Percentiles rank a stretch among this genome's conserved stretches.
These are phyloP conservation scores for Fraxinus quadrangulata DNA, from an alignment of 257 asterid genomes.

Conservation along the genomic window DNA sequence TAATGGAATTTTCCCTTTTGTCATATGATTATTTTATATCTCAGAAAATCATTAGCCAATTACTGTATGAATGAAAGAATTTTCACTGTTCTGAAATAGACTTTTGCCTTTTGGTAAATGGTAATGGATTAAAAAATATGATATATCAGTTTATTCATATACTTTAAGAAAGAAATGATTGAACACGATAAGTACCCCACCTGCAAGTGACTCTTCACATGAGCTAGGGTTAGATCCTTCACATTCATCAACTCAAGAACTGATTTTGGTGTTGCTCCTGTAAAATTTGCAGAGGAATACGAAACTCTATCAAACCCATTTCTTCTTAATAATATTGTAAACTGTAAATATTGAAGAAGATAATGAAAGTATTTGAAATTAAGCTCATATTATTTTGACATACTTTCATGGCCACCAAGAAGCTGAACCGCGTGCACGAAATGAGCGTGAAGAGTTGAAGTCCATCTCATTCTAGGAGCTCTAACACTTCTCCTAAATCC, in stretches of 20 bases:
- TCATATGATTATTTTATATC: neutral
- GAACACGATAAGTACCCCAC: conserved; percentile 32
- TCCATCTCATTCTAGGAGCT: conserved; percentile 95
- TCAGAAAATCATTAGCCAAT: neutral
- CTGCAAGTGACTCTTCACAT: conserved; percentile 94
- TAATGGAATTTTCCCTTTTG: neutral
- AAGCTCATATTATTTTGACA: conserved; percentile 12
- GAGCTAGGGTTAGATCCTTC: conserved; percentile 93
- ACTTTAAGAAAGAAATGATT: conserved; percentile 12
- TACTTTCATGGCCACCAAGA: conserved; percentile 91
- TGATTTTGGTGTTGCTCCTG: conserved; percentile 94
- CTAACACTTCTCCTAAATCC: conserved; percentile 52
- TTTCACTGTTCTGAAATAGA: neutral
- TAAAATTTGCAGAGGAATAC: neutral
- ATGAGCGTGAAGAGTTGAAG: conserved; percentile 85
- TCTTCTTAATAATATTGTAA: neutral
- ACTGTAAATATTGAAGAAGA: neutral
- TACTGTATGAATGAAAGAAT: neutral
- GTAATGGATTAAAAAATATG: neutral
- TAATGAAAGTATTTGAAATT: neutral
- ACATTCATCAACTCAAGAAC: conserved; percentile 89
- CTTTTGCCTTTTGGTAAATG: too few relatives aligned
- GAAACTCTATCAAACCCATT: neutral
- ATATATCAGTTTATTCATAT: neutral
- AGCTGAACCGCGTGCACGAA: conserved; percentile 87